These are phyloP conservation scores for Botrytis fabae DNA, from an alignment of 2,329 filamentous ascomycete genomes.

Conservation along the genomic window DNA sequence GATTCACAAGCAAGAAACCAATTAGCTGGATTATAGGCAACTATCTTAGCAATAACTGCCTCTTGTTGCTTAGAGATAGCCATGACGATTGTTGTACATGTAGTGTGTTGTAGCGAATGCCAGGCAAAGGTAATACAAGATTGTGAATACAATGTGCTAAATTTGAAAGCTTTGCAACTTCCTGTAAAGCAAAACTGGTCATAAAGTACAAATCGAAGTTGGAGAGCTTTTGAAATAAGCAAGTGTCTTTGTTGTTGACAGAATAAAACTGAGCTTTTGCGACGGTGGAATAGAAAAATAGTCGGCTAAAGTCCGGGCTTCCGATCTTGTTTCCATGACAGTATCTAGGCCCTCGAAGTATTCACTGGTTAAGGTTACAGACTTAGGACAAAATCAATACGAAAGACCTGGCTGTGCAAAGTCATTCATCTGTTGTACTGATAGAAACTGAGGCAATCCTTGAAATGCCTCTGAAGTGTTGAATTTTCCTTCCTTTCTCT, in stretches of 20 bases:
- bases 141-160: neutral
- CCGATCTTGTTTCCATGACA: neutral
- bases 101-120: neutral
- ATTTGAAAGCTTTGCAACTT: neutral
- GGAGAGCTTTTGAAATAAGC: neutral
- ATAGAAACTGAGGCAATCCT: neutral
- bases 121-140: neutral
- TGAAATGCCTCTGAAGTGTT: neutral
- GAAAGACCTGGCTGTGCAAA: neutral
- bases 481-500: neutral
- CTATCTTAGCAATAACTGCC: neutral
- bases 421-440: neutral
- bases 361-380: neutral
- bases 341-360: neutral
- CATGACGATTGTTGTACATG: neutral
- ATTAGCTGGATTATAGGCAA: neutral
- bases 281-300: neutral
- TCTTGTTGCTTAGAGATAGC: neutral
- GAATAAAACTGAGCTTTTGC: neutral
- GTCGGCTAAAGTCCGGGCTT: neutral
- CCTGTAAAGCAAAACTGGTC: neutral
- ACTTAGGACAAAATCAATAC: too few species aligned
- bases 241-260: neutral
- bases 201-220: neutral
- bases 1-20: neutral